Conservation (phyloP, 2,329 filamentous ascomycete species). For the Chaetothyriales sp. region DNA sequence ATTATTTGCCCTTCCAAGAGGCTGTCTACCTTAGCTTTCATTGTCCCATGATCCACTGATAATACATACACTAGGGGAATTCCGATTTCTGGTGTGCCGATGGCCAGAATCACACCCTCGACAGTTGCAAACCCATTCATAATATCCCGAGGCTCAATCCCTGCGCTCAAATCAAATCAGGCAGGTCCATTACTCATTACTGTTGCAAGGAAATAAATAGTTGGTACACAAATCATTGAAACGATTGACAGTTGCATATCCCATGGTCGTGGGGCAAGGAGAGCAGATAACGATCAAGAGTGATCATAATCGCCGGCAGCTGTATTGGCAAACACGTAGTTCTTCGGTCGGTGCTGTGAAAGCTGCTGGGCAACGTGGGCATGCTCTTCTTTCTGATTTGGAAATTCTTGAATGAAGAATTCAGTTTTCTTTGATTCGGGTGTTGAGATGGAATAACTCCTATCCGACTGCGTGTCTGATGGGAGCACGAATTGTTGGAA, state of each 20-base stretch:
- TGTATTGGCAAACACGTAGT: constrained; percentile 32
- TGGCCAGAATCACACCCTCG: background rate
- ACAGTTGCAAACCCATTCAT: background rate
- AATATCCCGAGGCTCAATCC: background rate
- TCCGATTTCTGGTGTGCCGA: background rate
- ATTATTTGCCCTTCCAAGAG: background rate
- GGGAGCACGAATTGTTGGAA: constrained; percentile 19
- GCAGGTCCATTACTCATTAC: background rate
- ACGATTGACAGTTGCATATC: background rate
- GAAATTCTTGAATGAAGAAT: constrained; percentile 33
- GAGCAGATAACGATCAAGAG: background rate
- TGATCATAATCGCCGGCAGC: constrained; percentile 25
- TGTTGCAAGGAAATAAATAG: background rate
- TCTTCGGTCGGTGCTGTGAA: constrained; percentile 28
- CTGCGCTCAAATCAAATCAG: background rate
- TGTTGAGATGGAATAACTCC: constrained; percentile 4
- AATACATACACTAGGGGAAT: background rate
- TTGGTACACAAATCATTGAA: background rate
- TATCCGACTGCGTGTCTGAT: constrained; percentile 12
- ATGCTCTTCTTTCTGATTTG: constrained; percentile 31
- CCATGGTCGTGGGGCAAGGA: background rate
- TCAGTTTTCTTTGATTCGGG: constrained; percentile 25
- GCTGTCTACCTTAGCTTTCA: background rate
- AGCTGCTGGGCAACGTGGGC: constrained; percentile 30
- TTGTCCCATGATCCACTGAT: background rate